Conservation (phyloP, 2,329 filamentous ascomycete species). For the Botrytis squamosa region DNA sequence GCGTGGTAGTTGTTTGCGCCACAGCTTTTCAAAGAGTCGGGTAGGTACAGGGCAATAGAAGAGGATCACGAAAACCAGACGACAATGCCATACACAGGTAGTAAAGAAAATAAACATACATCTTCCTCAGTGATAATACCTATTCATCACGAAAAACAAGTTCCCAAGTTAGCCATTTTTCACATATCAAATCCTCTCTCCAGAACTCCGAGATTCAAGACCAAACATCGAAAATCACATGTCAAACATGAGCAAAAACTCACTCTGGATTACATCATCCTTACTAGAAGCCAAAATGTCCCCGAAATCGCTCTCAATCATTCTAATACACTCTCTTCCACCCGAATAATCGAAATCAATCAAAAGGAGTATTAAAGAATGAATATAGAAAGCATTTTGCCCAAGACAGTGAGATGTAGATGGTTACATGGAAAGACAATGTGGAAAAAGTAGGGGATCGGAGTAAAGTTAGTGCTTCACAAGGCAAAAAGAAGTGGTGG, state of each 20-base stretch:
- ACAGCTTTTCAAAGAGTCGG: neutral
- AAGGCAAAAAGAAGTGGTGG: neutral
- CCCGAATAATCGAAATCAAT: neutral
- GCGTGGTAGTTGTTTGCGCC: neutral
- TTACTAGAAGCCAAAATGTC: neutral
- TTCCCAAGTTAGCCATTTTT: neutral
- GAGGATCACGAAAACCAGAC: neutral
- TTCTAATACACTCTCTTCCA: neutral
- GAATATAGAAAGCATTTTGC: neutral
- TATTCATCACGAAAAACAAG: constrained; percentile 21
- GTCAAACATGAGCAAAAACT: constrained; percentile 26
- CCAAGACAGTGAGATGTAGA: constrained; percentile 1
- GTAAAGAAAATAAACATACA: constrained; percentile 29
- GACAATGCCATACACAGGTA: neutral
- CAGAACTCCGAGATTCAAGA: neutral
- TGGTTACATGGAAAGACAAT: neutral
- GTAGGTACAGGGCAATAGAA: neutral
- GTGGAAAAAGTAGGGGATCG: neutral
- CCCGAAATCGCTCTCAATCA: constrained; percentile 12
- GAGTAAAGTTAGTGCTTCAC: neutral
- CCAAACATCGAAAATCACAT: constrained; percentile 34
- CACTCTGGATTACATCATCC: constrained; percentile 33
- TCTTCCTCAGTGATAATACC: constrained; percentile 40
- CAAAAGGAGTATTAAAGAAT: neutral
- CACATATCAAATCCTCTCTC: neutral